A percentile compares a stretch with the other conserved stretches of the same genome.
Evolutionary conservation across 2,329 filamentous ascomycete genomes (phyloP).

Genomic region (Aspergillus melleus): DNA sequence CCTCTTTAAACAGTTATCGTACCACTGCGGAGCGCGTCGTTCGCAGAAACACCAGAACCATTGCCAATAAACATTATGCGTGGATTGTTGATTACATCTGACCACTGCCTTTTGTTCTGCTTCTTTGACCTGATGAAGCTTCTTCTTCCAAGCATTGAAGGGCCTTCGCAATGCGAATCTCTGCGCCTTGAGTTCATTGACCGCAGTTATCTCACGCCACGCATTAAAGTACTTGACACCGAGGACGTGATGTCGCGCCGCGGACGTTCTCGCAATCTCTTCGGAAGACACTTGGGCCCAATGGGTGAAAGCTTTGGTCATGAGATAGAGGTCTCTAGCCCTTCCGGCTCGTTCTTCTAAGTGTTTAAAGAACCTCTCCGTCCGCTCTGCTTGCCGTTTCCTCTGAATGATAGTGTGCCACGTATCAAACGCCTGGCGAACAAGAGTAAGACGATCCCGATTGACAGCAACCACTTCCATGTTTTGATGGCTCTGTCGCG

Average conservation of each 20-base stretch:
- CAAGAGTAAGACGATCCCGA: slow-evolving; percentile 52
- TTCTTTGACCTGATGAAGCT: slow-evolving; percentile 36
- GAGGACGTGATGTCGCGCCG: slow-evolving; percentile 70
- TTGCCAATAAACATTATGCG: slow-evolving; percentile 38
- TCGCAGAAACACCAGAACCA: slow-evolving; percentile 49
- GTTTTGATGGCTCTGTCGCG: slow-evolving; percentile 35
- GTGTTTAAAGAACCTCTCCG: slow-evolving; percentile 54
- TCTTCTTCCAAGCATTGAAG: slow-evolving; percentile 54
- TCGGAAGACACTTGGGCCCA: slow-evolving; percentile 68
- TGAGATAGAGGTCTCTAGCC: slow-evolving; percentile 65
- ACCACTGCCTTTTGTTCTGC: slow-evolving; percentile 35
- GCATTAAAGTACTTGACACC: slow-evolving; percentile 67
- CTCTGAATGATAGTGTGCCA: slow-evolving; percentile 47
- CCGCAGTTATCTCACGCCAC: slow-evolving; percentile 65
- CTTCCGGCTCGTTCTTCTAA: slow-evolving; percentile 61
- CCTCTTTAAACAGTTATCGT: slow-evolving; percentile 42
- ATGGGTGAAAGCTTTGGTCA: slow-evolving; percentile 64
- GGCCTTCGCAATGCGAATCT: slow-evolving; percentile 56
- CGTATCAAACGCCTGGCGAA: slow-evolving; percentile 54
- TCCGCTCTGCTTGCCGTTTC: slow-evolving; percentile 47
- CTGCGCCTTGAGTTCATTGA: slow-evolving; percentile 57
- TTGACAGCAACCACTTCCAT: slow-evolving; percentile 48
- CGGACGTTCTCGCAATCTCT: slow-evolving; percentile 64
- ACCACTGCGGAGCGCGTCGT: slow-evolving; percentile 45
- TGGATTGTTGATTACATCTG: slow-evolving; percentile 31